These are phyloP conservation scores for Purpureocillium lavendulum DNA, from an alignment of 2,329 filamentous ascomycete species.

Conservation along the genomic window DNA sequence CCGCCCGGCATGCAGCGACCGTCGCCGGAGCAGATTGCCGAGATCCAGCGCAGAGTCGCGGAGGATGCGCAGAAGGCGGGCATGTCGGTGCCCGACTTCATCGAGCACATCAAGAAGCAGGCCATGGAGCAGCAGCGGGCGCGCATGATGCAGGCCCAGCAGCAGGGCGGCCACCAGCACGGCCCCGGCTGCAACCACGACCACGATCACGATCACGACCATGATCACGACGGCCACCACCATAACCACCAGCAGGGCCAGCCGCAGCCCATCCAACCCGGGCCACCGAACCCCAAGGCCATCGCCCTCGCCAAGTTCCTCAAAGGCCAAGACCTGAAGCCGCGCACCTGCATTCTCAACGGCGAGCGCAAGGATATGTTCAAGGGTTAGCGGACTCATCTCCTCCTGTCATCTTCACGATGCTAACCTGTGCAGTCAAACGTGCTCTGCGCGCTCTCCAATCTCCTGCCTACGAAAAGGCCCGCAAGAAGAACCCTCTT, in stretches of 20 bases:
- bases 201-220: conserved; percentile 22
- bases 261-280: conserved; percentile 61
- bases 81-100: conserved; percentile 77
- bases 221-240: conserved; percentile 18
- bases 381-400: conserved; percentile 52
- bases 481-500: conserved; percentile 78
- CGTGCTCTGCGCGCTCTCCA: conserved; percentile 85
- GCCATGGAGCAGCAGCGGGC: conserved; percentile 40
- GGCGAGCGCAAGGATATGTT: conserved; percentile 99
- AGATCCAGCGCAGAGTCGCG: conserved; percentile 75
- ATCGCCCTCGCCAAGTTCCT: conserved; percentile 86
- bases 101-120: conserved; percentile 58
- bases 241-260: conserved; percentile 32
- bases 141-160: conserved; percentile 36
- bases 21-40: conserved; percentile 74
- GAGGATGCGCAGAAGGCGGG: conserved; percentile 77
- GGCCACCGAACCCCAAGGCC: conserved; percentile 81
- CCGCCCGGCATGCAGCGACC: conserved; percentile 39
- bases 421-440: conserved; percentile 59
- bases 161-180: conserved; percentile 14
- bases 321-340: conserved; percentile 75
- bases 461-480: conserved; percentile 84
- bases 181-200: conserved; percentile 16
- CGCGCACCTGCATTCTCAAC: conserved; percentile 83
- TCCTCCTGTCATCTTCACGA: neutral